Percentiles rank a stretch among this genome's conserved stretches.
Evolutionary conservation across 2,329 filamentous ascomycete genomes (phyloP).

Genomic region (Xylaria sp.): DNA sequence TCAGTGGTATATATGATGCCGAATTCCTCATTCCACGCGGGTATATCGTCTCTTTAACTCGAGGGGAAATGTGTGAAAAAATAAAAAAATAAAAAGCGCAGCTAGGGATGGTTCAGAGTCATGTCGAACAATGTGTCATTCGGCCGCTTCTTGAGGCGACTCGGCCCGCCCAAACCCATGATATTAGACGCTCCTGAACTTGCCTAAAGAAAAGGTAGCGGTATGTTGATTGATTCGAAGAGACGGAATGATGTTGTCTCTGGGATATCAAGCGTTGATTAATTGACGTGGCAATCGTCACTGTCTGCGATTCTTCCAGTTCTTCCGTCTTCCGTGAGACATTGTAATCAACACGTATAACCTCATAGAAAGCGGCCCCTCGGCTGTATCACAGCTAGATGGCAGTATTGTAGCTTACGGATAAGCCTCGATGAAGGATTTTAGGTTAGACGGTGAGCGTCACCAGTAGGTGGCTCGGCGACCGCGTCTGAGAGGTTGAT

Average conservation of each 20-base stretch:
- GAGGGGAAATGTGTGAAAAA: conserved; percentile 11
- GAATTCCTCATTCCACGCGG: conserved; percentile 19
- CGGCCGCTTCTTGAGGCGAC: not conserved
- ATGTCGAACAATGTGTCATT: not conserved
- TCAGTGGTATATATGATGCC: conserved; percentile 16
- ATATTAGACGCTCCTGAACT: not conserved
- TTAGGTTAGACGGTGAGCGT: conserved; percentile 24
- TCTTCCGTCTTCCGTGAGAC: conserved; percentile 1
- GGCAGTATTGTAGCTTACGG: not conserved
- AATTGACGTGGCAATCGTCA: not conserved
- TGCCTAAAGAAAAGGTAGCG: not conserved
- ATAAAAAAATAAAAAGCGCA: not conserved
- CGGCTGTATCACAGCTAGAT: not conserved
- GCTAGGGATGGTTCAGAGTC: not conserved
- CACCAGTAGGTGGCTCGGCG: conserved; percentile 50
- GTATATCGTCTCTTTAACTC: conserved; percentile 26
- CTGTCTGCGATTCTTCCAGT: not conserved
- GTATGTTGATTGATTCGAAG: not conserved
- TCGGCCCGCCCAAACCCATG: not conserved
- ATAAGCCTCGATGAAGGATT: not conserved
- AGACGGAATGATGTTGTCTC: not conserved
- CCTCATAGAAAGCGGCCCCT: not conserved
- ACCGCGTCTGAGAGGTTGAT: conserved; percentile 96
- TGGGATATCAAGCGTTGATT: not conserved
- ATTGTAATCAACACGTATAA: not conserved